phyloP scores from a whole-genome alignment of 2,329 filamentous ascomycete species.

The Huntiella moniliformis region DNA sequence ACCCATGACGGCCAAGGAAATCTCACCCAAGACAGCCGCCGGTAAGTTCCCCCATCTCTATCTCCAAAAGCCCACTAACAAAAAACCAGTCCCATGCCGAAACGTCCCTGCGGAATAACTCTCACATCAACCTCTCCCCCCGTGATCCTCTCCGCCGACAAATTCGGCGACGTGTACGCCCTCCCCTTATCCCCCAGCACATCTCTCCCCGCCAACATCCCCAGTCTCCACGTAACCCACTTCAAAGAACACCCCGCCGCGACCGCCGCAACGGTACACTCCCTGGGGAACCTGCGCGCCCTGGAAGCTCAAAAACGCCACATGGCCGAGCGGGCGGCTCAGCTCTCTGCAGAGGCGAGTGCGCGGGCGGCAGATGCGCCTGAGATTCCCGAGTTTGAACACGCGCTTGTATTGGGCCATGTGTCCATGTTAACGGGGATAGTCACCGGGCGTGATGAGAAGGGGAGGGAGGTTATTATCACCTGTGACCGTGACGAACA shows the following conservation, averaged over 20 bases:
- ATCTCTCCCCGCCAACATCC: conserved; percentile 13
- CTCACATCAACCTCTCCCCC: conserved; percentile 50
- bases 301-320: conserved; percentile 38
- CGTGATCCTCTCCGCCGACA: conserved; percentile 63
- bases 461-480: conserved; percentile 29
- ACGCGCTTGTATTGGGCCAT: conserved; percentile 69
- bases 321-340: conserved; percentile 18
- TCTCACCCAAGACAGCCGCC: conserved; percentile 49
- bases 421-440: conserved; percentile 86
- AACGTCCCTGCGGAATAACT: conserved; percentile 61
- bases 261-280: conserved; percentile 43
- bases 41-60: conserved; percentile 27
- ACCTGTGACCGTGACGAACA: conserved; percentile 47
- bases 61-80: background rate
- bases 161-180: conserved; percentile 91
- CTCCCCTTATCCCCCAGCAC: conserved; percentile 44
- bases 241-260: conserved; percentile 29
- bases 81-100: conserved; percentile 55
- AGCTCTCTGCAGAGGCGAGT: conserved; percentile 12
- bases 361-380: conserved; percentile 16
- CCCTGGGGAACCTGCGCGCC: conserved; percentile 40
- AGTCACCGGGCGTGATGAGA: conserved; percentile 23
- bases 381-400: conserved; percentile 41
- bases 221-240: conserved; percentile 15
- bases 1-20: conserved; percentile 40